Percentiles rank a stretch among this genome's conserved stretches.
These are phyloP conservation scores for Aegilops tauschii DNA, from an alignment of 176 grass and related monocot species.

Conservation along the genomic window DNA sequence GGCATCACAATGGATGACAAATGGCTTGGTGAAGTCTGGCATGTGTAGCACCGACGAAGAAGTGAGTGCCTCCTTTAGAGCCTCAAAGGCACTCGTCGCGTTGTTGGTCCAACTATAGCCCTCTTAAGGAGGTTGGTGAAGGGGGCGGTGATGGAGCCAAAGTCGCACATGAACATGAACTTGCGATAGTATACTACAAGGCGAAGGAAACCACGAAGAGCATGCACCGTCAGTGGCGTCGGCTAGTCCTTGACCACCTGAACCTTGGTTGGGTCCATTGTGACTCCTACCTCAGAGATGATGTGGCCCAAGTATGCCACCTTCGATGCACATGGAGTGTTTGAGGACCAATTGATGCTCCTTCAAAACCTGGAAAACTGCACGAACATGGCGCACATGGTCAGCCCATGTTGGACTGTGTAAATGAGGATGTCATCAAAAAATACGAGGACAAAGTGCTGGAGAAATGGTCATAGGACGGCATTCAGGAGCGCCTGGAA, in stretches of 20 bases:
- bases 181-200: neutral
- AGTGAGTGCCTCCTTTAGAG: neutral
- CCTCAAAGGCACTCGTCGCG: too few relatives aligned
- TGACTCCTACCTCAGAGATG: neutral
- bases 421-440: neutral
- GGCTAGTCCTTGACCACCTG: neutral
- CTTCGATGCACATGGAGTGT: neutral
- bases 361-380: fast-evolving
- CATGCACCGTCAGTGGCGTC: neutral
- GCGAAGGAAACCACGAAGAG: neutral
- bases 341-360: neutral
- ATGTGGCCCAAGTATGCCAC: neutral
- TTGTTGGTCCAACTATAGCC: neutral
- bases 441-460: neutral
- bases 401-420: neutral
- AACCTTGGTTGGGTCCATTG: neutral
- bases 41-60: neutral
- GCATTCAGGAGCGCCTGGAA: neutral
- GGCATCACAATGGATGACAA: neutral
- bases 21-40: neutral
- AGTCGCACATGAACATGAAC: neutral
- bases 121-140: neutral
- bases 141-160: neutral
- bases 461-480: neutral
- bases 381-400: neutral